Evolutionary conservation across 331 rosid genomes (phyloP), one percentile per base, ranked within the genome.

Genomic region (Rhamnella rubrinervis): DNA sequence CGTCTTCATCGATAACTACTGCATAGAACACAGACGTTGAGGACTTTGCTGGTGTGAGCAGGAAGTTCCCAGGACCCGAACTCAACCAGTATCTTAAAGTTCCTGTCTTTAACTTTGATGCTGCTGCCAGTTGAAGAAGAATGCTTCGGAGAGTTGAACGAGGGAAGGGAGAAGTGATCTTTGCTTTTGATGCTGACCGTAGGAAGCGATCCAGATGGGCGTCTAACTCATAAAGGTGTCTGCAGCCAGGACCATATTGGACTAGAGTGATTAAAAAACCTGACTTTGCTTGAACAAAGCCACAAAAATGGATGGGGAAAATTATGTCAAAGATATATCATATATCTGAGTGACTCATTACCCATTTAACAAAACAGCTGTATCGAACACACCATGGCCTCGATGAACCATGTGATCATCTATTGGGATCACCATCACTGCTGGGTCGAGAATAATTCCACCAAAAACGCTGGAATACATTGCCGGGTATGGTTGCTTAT

Each of bases 361-460:
- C 98, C 97, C 96, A 11, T 88, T 65, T 35, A 87, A 67, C 66
- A 91, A 67, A 75, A 89, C 59, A 0, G 78, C 85, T 0, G 92
- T 90, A 59, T 90, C 97, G 81, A 90, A 86, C 63, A 90, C 97
- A 49, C 95, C 95, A 68, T 90, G 97, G 20, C 97, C 95, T 25
- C 92, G 79, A 75, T 90, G 97, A 58, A 90, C 92, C 97, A 90
- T 90, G 86, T 86, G 97, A 84, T 90, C 97, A 60, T 90, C 95
- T 0, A 90, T 73, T 61, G 92, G 97, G 75, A 90, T 79, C 31
- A 83, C 85, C 97, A 90, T 90, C 92, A 90, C 9, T 58, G 95
- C 88, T 21, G 97, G 98, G 80, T 91, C 98, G 67, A 86, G 92
- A 73, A 80, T 80, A 70, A 93, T 89, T 60, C 98, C 98, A 63